These are phyloP conservation scores for Leptographium radiaticola DNA, from an alignment of 2,329 filamentous ascomycete species.

Conservation along the genomic window DNA sequence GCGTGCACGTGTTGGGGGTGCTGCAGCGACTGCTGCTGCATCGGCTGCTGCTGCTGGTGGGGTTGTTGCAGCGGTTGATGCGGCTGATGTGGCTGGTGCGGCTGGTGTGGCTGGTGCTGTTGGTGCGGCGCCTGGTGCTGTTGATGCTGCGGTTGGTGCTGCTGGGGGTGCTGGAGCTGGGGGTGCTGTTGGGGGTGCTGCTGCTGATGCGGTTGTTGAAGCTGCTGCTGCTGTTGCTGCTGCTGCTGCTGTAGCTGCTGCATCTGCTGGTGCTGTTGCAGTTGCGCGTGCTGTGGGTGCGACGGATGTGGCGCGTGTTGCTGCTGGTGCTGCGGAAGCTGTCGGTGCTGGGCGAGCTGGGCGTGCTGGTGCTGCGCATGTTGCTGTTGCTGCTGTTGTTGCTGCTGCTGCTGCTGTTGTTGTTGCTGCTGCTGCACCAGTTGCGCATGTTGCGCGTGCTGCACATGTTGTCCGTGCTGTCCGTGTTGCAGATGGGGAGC, in stretches of 20 bases:
- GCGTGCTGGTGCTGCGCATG: neutral
- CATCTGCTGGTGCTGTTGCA: neutral
- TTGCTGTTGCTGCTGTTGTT: neutral
- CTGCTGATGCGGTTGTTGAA: too few species aligned
- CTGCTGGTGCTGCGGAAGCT: too few species aligned
- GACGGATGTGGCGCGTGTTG: neutral
- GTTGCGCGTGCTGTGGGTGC: neutral
- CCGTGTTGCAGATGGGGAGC: neutral
- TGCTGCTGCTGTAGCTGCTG: too few species aligned
- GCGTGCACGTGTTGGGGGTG: neutral
- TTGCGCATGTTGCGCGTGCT: neutral
- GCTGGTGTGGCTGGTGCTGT: conserved; percentile 10
- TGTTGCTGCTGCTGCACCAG: neutral
- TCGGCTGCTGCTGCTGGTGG: too few species aligned
- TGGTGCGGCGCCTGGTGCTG: neutral
- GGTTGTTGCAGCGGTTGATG: too few species aligned
- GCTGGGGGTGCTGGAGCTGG: too few species aligned
- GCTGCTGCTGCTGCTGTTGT: neutral
- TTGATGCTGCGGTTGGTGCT: too few species aligned
- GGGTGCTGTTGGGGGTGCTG: too few species aligned
- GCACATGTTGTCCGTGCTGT: neutral
- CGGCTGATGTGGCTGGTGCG: neutral
- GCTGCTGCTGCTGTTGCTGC: too few species aligned
- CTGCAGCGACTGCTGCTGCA: neutral
- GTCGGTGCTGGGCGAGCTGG: neutral